Conservation (phyloP, 495 filamentous ascomycete genomes). For the Annulohypoxylon bovei region DNA sequence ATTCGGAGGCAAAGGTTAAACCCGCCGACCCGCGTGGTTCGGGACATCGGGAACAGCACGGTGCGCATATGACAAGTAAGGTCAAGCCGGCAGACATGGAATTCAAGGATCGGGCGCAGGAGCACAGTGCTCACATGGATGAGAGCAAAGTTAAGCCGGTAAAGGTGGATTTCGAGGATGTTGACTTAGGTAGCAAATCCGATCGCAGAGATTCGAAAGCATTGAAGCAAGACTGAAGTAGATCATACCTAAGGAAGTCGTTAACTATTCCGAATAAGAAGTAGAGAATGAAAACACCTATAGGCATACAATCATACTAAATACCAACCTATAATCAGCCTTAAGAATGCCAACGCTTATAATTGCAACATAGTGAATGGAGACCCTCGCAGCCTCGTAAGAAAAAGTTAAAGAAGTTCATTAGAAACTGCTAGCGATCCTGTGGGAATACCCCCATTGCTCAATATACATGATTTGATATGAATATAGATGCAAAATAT, state of each 20-base stretch:
- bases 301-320: slow-evolving; percentile 34
- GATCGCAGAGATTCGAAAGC: slow-evolving; percentile 25
- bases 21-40: slow-evolving; percentile 11
- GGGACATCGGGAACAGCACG: slow-evolving; percentile 23
- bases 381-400: background rate
- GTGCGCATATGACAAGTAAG: slow-evolving; percentile 21
- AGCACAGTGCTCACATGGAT: slow-evolving; percentile 20
- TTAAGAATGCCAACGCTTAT: background rate
- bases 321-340: background rate
- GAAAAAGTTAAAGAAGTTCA: background rate
- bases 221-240: slow-evolving; percentile 30
- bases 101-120: background rate
- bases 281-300: slow-evolving; percentile 14
- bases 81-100: slow-evolving; percentile 17
- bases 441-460: background rate
- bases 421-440: background rate
- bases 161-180: slow-evolving; percentile 36
- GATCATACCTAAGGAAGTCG: background rate
- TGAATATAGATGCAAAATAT: background rate
- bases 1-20: slow-evolving; percentile 16
- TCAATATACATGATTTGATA: background rate
- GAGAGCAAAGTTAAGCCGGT: slow-evolving; percentile 29
- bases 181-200: slow-evolving; percentile 22
- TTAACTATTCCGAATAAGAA: background rate
- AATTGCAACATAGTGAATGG: background rate